Evolutionary conservation across 2,329 filamentous ascomycete genomes (phyloP).

Genomic region (Lecanicillium sp.): DNA sequence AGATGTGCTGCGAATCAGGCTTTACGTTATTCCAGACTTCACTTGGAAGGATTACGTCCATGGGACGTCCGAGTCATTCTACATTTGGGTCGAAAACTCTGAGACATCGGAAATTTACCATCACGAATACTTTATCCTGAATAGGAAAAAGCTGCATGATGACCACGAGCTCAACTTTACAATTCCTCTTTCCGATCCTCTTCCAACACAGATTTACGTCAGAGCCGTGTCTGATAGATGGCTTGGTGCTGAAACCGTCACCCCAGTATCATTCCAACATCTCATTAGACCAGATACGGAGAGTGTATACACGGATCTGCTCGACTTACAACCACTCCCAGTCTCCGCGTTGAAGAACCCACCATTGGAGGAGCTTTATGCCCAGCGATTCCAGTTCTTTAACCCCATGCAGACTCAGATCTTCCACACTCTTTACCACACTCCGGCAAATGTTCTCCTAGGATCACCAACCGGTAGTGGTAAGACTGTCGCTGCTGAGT

Average conservation of each 20-base stretch:
- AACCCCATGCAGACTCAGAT: constrained; percentile 99
- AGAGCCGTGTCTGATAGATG: constrained; percentile 90
- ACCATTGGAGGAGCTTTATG: constrained; percentile 80
- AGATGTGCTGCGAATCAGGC: constrained; percentile 85
- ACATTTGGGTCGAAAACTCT: constrained; percentile 98
- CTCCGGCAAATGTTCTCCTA: constrained; percentile 81
- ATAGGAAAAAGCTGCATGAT: constrained; percentile 80
- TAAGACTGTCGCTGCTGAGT: constrained; percentile 90
- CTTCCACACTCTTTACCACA: constrained; percentile 94
- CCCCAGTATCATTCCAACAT: constrained; percentile 94
- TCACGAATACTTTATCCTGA: constrained; percentile 93
- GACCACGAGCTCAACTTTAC: constrained; percentile 98
- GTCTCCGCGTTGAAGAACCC: constrained; percentile 84
- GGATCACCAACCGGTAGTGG: constrained; percentile 96
- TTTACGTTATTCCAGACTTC: constrained; percentile 84
- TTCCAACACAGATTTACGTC: constrained; percentile 94
- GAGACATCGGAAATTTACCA: constrained; percentile 97
- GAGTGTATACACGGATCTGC: constrained; percentile 89
- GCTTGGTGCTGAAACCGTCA: constrained; percentile 93
- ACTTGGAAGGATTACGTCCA: constrained; percentile 91
- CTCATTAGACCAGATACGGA: constrained; percentile 95
- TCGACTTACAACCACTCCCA: constrained; percentile 84
- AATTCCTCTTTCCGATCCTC: constrained; percentile 85
- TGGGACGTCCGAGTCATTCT: constrained; percentile 92
- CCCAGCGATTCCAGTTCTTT: constrained; percentile 85